Evolutionary conservation across 2,329 filamentous ascomycete genomes (phyloP).

Genomic region (Aspergillus floridensis): DNA sequence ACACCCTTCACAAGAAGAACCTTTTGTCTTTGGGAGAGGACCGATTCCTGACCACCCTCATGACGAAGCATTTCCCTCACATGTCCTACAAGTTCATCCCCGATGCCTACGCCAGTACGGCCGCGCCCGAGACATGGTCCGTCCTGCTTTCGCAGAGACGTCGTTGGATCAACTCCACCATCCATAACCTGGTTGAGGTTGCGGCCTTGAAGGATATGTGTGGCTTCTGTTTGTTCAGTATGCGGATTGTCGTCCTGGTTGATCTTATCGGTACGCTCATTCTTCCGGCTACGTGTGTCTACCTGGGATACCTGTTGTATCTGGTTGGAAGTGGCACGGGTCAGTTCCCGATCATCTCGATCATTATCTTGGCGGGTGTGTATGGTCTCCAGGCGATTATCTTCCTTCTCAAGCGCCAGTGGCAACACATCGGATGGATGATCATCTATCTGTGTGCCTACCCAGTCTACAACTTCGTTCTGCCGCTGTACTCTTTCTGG

Average conservation of each 20-base stretch:
- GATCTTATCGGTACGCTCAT: conserved; percentile 92
- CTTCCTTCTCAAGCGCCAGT: conserved; percentile 94
- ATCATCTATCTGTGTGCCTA: conserved; percentile 89
- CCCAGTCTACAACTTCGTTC: conserved; percentile 85
- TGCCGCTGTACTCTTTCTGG: conserved; percentile 98
- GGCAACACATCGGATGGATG: conserved; percentile 96
- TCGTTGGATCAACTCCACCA: conserved; percentile 98
- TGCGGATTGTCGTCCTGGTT: conserved; percentile 94
- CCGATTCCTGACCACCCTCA: conserved; percentile 93
- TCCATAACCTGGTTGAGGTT: conserved; percentile 92
- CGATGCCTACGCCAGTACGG: conserved; percentile 89
- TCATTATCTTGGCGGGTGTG: conserved; percentile 83
- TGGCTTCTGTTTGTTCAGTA: conserved; percentile 97
- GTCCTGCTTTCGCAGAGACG: conserved; percentile 95
- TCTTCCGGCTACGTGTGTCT: conserved; percentile 81
- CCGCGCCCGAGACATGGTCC: conserved; percentile 89
- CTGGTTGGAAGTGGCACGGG: conserved; percentile 65
- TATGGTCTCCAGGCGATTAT: conserved; percentile 96
- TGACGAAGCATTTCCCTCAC: conserved; percentile 94
- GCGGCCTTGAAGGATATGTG: conserved; percentile 90
- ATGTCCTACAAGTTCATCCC: conserved; percentile 97
- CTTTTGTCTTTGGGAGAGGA: conserved; percentile 90
- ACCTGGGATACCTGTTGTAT: conserved; percentile 87
- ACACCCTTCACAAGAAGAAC: conserved; percentile 95
- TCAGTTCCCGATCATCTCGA: conserved; percentile 79